Percentiles rank a stretch among this genome's conserved stretches.
Evolutionary conservation across 1,139 yeast species (phyloP).

Genomic region (Geotrichum candidum): DNA sequence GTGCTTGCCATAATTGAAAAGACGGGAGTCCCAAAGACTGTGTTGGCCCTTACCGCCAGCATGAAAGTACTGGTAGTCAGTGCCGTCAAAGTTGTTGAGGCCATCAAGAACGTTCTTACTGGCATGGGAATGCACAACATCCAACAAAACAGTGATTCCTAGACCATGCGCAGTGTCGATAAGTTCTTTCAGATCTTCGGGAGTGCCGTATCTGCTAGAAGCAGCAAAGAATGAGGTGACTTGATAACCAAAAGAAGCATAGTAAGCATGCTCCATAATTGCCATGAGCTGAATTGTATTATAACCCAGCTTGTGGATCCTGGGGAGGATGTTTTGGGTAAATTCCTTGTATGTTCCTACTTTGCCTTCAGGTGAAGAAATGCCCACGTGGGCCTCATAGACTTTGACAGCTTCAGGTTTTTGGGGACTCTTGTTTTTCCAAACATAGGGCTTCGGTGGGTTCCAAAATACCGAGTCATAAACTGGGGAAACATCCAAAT

Average conservation of each 20-base stretch:
- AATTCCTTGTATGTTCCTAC: constrained; percentile 83
- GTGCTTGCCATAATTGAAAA: constrained; percentile 84
- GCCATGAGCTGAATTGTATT: constrained; percentile 96
- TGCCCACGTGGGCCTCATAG: constrained; percentile 95
- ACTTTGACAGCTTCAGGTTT: constrained; percentile 69
- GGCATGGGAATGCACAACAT: constrained; percentile 93
- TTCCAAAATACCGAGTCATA: constrained; percentile 95
- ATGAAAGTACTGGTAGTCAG: constrained; percentile 92
- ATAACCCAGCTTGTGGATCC: constrained; percentile 77
- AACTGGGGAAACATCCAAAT: constrained; percentile 43
- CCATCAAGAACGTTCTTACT: constrained; percentile 94
- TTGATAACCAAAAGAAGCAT: constrained; percentile 96
- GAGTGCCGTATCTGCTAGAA: constrained; percentile 87
- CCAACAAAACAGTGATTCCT: constrained; percentile 82
- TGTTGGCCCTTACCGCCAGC: constrained; percentile 80
- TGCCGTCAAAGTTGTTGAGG: constrained; percentile 86
- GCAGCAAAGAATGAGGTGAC: constrained; percentile 87
- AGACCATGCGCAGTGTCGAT: constrained; percentile 86
- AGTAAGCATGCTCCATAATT: constrained; percentile 96
- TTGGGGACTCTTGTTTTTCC: constrained; percentile 50
- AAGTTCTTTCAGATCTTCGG: constrained; percentile 86
- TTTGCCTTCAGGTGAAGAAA: constrained; percentile 82
- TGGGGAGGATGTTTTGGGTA: constrained; percentile 73
- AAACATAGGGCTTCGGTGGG: constrained; percentile 54
- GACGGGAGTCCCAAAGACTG: constrained; percentile 89